A percentile compares a stretch with the other conserved stretches of the same genome.
Evolutionary conservation across 352 stramenopile species (phyloP).

Genomic region (Globisporangium takayamanum): DNA sequence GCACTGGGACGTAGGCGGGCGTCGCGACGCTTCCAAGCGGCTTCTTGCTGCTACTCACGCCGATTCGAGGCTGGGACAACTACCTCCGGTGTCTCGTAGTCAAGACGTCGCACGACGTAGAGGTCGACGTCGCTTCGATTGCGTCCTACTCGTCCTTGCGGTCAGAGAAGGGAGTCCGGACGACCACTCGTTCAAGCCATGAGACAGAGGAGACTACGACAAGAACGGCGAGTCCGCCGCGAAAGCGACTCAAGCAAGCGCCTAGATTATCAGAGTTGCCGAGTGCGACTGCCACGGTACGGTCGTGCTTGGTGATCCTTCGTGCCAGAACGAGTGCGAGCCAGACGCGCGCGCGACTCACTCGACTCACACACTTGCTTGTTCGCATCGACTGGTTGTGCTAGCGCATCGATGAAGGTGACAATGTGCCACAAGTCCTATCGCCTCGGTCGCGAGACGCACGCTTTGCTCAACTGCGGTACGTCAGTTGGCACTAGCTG

Average conservation of each 20-base stretch:
- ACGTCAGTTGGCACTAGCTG: not conserved
- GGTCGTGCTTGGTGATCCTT: no score
- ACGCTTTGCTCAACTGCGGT: constrained; percentile 10
- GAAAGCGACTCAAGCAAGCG: constrained; percentile 1
- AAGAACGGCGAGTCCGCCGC: not conserved
- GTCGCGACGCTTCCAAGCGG: constrained; percentile 40
- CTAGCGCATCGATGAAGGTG: not conserved
- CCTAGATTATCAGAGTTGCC: not conserved
- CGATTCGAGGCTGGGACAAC: constrained; percentile 28
- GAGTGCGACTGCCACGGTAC: no score
- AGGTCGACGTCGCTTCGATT: not conserved
- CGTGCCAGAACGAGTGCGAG: no score
- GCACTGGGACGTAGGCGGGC: constrained; percentile 29
- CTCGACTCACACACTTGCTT: not conserved
- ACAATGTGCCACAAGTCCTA: not conserved
- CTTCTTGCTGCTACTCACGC: constrained; percentile 45
- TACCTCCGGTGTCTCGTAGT: constrained; percentile 49
- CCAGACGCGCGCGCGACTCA: no score
- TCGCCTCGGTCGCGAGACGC: constrained; percentile 1
- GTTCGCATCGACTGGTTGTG: not conserved
- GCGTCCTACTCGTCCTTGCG: constrained; percentile 1
- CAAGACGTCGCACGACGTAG: constrained; percentile 17
- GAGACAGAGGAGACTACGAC: not conserved
- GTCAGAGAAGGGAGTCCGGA: not conserved
- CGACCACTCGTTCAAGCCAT: not conserved